phyloP scores from a whole-genome alignment of 2,329 filamentous ascomycete genomes.

The Pyrenophora seminiperda region DNA sequence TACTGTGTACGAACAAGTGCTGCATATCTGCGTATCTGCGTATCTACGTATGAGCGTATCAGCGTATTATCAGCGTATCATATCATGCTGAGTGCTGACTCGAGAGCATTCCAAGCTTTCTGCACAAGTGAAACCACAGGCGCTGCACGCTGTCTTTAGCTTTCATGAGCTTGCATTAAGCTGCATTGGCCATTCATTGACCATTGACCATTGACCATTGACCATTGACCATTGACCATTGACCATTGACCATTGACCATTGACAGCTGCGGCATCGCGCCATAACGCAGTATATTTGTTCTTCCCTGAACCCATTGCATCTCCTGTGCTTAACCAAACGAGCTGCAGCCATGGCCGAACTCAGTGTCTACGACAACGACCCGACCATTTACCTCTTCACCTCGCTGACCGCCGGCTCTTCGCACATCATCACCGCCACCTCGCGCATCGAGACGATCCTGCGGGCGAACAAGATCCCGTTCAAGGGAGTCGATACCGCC shows the following conservation, averaged over 20 bases:
- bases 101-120: constrained; percentile 15
- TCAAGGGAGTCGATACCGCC: constrained; percentile 88
- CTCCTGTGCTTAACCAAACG: constrained; percentile 4
- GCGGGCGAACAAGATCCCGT: constrained; percentile 90
- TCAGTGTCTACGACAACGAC: constrained; percentile 53
- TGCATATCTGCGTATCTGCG: too few relatives aligned
- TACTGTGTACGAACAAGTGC: too few relatives aligned
- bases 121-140: constrained; percentile 17
- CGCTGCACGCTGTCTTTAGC: constrained; percentile 8
- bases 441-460: constrained; percentile 95
- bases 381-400: constrained; percentile 86
- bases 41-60: too few relatives aligned
- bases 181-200: not conserved
- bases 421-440: constrained; percentile 94
- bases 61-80: too few relatives aligned
- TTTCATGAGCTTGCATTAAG: constrained; percentile 1
- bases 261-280: too few relatives aligned
- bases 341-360: constrained; percentile 43
- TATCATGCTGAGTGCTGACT: constrained; percentile 6
- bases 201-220: too few relatives aligned
- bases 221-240: too few relatives aligned
- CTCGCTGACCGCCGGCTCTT: constrained; percentile 91
- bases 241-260: too few relatives aligned
- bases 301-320: not conserved
- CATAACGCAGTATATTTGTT: not conserved